These are phyloP conservation scores for Yamagishiella unicocca DNA, from an alignment of 139 green algal species.

Conservation along the genomic window DNA sequence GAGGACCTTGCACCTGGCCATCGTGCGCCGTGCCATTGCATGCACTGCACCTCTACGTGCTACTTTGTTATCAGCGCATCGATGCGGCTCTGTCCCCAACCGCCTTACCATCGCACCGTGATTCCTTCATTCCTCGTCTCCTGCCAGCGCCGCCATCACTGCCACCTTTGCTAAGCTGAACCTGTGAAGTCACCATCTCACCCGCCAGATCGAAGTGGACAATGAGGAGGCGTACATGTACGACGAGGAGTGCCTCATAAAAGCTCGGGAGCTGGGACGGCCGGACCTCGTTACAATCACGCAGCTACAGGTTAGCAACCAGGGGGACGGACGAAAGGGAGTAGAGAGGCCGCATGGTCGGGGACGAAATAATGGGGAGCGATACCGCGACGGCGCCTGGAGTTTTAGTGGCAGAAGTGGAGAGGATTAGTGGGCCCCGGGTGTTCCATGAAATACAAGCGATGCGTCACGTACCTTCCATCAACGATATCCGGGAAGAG, in stretches of 20 bases:
- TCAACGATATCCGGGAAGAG: too few species aligned
- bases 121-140: background rate
- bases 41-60: too few species aligned
- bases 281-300: constrained; percentile 83
- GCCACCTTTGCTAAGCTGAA: background rate
- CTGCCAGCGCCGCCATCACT: background rate
- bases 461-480: background rate
- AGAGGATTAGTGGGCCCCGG: background rate
- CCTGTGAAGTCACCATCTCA: background rate
- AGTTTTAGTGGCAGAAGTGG: background rate
- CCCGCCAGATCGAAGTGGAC: constrained; percentile 64
- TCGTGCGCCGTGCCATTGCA: too few species aligned
- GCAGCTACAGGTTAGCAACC: constrained; percentile 24
- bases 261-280: constrained; percentile 85
- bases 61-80: too few species aligned
- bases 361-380: background rate
- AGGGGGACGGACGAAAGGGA: too few species aligned
- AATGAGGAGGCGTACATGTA: constrained; percentile 83
- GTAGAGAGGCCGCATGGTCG: background rate
- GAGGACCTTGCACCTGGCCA: too few species aligned
- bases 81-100: too few species aligned
- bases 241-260: constrained; percentile 85
- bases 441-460: too few species aligned
- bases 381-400: background rate
- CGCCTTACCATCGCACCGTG: background rate